Base-by-base conservation (phyloP, 2,329 filamentous ascomycete genomes). In the Fusarium sp. region DNA sequence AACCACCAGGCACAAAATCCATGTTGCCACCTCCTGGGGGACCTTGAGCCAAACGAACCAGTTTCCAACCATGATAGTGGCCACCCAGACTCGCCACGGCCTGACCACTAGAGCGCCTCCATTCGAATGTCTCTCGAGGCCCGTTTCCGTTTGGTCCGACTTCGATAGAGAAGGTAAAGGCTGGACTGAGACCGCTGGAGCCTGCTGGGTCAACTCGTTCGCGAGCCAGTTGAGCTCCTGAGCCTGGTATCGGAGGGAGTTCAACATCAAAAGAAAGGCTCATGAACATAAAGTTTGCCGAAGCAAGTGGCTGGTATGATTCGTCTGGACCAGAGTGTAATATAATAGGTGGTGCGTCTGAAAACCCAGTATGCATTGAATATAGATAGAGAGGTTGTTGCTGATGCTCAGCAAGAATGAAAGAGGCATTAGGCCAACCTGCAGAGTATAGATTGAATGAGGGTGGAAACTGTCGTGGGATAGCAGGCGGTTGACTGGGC, bases 61-160 rank as follows among this genome's bases (percentile, higher is more conserved):
- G 60, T 43, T 75, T 75, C 71, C 63, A 74, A 19, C 70, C 73
- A 11, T 51, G 56, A 23, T 56, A 55, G 21, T 65, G 26, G 0
- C 67, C 73, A 11, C 61, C 65, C 4, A 75, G 51, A 18, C 39
- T 52, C 21, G 51, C 48, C 30, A 75, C 58, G 3, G 69, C 67
- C 18, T 66, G 62, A 2, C 70, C 62, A 8, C 57, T 51, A 6
- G 71, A 75, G 9, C 53, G 62, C 10, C 71, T 56, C 73, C 73
- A 75, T 45, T 75, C 67, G 18, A 74, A 75, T n/a, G 43, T 34
- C 49, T 75, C 73, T 19, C 73, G 62, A 6, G 65, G 61, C 7
- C 58, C 67, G 19, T 69, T 65, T 3, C 65, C 64, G 16, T 25
- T 12, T 25, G 45, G 49, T 11, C 73, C 73, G 13, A 64, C 57